Base-by-base conservation (phyloP, 2,329 filamentous ascomycete species). In the Aspergillus hortae region DNA sequence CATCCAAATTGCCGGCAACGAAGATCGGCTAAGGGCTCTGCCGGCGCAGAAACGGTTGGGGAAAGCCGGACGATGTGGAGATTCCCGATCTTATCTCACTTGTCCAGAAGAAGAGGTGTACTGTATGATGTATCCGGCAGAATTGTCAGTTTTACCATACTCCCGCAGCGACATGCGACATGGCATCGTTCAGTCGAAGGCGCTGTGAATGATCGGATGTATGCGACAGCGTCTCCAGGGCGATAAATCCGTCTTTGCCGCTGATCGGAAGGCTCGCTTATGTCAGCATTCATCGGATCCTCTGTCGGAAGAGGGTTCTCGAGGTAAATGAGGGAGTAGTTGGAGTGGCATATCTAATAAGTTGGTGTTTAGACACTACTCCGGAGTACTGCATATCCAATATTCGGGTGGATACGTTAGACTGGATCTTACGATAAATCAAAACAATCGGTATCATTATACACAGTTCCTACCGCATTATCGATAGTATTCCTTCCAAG, bases 21-120 rank as follows among this genome's bases (percentile, higher is more conserved):
- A 53, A 61, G 62, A 65, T 71, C 68, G 69, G 69, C 59, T 71
- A 71, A 68, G 64, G 59, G 58, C 60, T 68, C 61, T 64, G 51
- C 68, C 67, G 66, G 59, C 44, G 41, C 48, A 43, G 25, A 38
- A 46, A 53, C 51, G 47, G 52, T 49, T 53, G 60, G 52, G 57
- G 56, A 60, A 55, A 53, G 44, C 45, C 45, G 53, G 11, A 36
- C 35, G 12, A 36, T 62, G 57, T 61, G 63, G 64, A 60, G 61
- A 46, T 46, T 44, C 19, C 36, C 51, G 30, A 17, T 44, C 38
- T 43, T 30, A 43, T 51, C 41, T 25, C 52, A 47, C 47, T 47
- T 27, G 9, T 44, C 27, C 44, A 19, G 9, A 6, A 45, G 35
- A 3, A 38, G 14, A 38, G 15, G 6, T n/a, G n/a, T n/a, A n/a